Evolutionary conservation across 179 eudicot species (phyloP).

Genomic region (Spergularia azorica): DNA sequence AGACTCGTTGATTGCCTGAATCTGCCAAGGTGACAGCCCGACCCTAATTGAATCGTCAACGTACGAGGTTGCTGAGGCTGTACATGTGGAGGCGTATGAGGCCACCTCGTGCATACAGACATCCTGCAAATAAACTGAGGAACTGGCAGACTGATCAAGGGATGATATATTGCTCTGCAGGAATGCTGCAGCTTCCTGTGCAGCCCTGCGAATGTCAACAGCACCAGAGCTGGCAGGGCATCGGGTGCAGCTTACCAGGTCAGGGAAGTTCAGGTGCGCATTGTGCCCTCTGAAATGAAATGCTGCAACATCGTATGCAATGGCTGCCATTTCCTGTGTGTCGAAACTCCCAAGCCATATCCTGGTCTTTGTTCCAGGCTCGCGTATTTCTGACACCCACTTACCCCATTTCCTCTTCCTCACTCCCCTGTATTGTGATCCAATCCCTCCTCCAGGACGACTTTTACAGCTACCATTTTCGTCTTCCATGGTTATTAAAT

Average conservation of each 20-base stretch:
- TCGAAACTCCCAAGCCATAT: constrained; percentile 50
- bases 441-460: constrained; percentile 25
- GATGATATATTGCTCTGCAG: constrained; percentile 6
- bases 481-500: constrained; percentile 13
- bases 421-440: constrained; percentile 40
- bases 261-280: constrained; percentile 57
- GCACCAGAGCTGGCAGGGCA: constrained; percentile 42
- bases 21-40: constrained; percentile 47
- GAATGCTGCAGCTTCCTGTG: constrained; percentile 44
- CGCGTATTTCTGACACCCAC: constrained; percentile 50
- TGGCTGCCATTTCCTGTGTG: constrained; percentile 47
- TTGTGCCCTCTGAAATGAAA: constrained; percentile 37
- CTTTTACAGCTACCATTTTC: not conserved
- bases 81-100: not conserved
- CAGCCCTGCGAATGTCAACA: constrained; percentile 55
- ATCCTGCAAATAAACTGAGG: not conserved
- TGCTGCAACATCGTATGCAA: constrained; percentile 47
- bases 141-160: constrained; percentile 9
- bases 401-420: constrained; percentile 51
- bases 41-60: constrained; percentile 23
- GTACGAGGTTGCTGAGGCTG: constrained; percentile 10
- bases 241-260: constrained; percentile 31
- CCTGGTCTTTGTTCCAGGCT: constrained; percentile 43
- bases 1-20: constrained; percentile 55
- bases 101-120: constrained; percentile 8